These are phyloP conservation scores for Alternaria tenuissima DNA, from an alignment of 2,329 filamentous ascomycete species.

Conservation along the genomic window DNA sequence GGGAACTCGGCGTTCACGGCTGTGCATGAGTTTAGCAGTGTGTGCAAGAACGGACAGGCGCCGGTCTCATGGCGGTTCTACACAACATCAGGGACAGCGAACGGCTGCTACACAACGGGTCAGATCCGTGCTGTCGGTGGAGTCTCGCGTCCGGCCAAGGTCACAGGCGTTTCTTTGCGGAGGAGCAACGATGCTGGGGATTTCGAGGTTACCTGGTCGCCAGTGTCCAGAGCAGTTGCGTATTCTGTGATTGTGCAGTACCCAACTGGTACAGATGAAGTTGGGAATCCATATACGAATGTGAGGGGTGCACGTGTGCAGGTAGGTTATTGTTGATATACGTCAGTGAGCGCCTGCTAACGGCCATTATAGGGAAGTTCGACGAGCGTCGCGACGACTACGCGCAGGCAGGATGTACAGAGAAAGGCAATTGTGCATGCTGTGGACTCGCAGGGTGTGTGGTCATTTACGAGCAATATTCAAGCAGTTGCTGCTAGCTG, in stretches of 20 bases:
- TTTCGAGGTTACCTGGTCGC: conserved; percentile 11
- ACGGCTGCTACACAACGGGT: conserved; percentile 3
- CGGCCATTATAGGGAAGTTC: neutral
- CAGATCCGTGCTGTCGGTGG: conserved; percentile 1
- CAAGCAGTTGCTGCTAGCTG: conserved; percentile 9
- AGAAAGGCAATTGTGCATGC: conserved; percentile 14
- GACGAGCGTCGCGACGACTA: conserved; percentile 6
- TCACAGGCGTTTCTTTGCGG: conserved; percentile 5
- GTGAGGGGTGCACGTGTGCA: conserved; percentile 15
- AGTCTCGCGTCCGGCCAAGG: conserved; percentile 1
- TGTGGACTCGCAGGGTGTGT: conserved; percentile 12
- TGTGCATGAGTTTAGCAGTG: conserved; percentile 17
- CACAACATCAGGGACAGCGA: neutral
- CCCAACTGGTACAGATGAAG: conserved; percentile 15
- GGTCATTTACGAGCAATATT: conserved; percentile 15
- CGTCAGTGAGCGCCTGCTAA: neutral
- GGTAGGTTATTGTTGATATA: neutral
- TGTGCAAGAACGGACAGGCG: conserved; percentile 13
- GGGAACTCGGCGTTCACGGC: conserved; percentile 16
- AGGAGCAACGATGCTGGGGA: conserved; percentile 13
- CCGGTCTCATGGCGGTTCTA: conserved; percentile 17
- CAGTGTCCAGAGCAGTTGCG: conserved; percentile 9
- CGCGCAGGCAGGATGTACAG: conserved; percentile 4
- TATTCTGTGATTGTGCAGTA: conserved; percentile 21
- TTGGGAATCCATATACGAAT: conserved; percentile 12